Evolutionary conservation across 352 stramenopile genomes (phyloP).

Genomic region (Phytophthora sp.): DNA sequence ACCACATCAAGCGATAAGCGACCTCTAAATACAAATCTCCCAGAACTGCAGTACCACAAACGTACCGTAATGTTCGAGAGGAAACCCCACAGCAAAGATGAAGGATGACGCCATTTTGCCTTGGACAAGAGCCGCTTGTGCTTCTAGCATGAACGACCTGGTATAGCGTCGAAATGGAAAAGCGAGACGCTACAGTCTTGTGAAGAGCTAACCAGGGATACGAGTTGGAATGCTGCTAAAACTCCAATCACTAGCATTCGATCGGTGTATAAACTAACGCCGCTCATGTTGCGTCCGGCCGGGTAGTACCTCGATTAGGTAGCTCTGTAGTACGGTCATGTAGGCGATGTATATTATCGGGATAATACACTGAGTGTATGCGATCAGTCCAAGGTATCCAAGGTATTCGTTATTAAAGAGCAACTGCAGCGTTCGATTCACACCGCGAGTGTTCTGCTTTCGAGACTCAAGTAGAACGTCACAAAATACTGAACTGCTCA

Average conservation of each 20-base stretch:
- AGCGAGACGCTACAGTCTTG: slow-evolving; percentile 30
- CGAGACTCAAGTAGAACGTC: slow-evolving; percentile 28
- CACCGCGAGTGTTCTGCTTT: slow-evolving; percentile 39
- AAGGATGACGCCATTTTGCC: slow-evolving; percentile 44
- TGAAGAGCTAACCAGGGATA: slow-evolving; percentile 34
- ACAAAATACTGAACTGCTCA: too few relatives aligned
- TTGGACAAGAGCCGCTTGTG: slow-evolving; percentile 46
- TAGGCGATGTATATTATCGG: slow-evolving; percentile 47
- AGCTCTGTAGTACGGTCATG: slow-evolving; percentile 26
- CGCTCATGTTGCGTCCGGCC: slow-evolving; percentile 31
- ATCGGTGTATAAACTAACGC: slow-evolving; percentile 6
- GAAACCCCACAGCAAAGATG: slow-evolving; percentile 34
- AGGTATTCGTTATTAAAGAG: slow-evolving; percentile 56
- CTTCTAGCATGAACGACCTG: slow-evolving; percentile 63
- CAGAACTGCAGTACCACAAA: too few relatives aligned
- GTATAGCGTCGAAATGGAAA: slow-evolving; percentile 41
- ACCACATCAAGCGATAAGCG: too few relatives aligned
- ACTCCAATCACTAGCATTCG: slow-evolving; percentile 29
- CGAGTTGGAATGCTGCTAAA: slow-evolving; percentile 32
- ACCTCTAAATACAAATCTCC: too few relatives aligned
- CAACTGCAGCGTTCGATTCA: slow-evolving; percentile 48
- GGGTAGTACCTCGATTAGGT: too few relatives aligned
- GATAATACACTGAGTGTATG: slow-evolving; percentile 42
- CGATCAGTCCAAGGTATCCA: slow-evolving; percentile 45
- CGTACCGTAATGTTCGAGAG: slow-evolving; percentile 41